Percentiles rank a stretch among this genome's conserved stretches.
Conservation (phyloP, 805 yeast genomes). For the Starmerella floris region DNA sequence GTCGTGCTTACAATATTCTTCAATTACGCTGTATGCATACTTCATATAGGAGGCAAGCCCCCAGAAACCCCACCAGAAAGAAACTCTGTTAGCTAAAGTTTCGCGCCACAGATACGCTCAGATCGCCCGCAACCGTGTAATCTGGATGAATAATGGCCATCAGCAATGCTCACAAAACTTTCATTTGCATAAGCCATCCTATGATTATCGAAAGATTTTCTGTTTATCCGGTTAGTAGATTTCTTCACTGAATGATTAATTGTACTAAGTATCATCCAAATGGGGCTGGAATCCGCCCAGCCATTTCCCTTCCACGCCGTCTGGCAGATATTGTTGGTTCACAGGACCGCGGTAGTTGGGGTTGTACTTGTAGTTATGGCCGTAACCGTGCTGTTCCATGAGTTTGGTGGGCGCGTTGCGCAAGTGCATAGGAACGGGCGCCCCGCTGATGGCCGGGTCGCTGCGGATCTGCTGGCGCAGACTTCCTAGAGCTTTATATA, state of each 20-base stretch:
- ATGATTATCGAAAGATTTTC: too few species aligned
- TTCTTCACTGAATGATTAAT: not conserved
- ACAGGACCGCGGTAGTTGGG: slow-evolving; percentile 72
- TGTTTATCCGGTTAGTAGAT: too few species aligned
- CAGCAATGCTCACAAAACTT: too few species aligned
- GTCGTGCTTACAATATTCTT: too few species aligned
- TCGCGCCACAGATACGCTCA: too few species aligned
- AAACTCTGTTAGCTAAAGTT: too few species aligned
- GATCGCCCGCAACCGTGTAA: too few species aligned
- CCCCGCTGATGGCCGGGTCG: slow-evolving; percentile 45
- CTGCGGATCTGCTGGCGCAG: slow-evolving; percentile 47
- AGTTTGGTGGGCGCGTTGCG: slow-evolving; percentile 89
- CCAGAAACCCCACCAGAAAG: too few species aligned
- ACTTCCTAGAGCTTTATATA: slow-evolving; percentile 64
- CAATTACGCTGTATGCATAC: too few species aligned
- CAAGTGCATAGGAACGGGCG: slow-evolving; percentile 54
- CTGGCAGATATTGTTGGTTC: slow-evolving; percentile 56
- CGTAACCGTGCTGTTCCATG: slow-evolving; percentile 82
- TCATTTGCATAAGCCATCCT: too few species aligned
- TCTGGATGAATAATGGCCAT: too few species aligned
- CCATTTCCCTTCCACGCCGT: slow-evolving; percentile 25
- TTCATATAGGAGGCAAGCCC: too few species aligned
- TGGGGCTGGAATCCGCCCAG: slow-evolving; percentile 12
- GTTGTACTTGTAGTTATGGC: slow-evolving; percentile 74
- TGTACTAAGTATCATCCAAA: not conserved